These are phyloP conservation scores for Exophiala aquamarina DNA, from an alignment of 2,329 filamentous ascomycete genomes.

Conservation along the genomic window DNA sequence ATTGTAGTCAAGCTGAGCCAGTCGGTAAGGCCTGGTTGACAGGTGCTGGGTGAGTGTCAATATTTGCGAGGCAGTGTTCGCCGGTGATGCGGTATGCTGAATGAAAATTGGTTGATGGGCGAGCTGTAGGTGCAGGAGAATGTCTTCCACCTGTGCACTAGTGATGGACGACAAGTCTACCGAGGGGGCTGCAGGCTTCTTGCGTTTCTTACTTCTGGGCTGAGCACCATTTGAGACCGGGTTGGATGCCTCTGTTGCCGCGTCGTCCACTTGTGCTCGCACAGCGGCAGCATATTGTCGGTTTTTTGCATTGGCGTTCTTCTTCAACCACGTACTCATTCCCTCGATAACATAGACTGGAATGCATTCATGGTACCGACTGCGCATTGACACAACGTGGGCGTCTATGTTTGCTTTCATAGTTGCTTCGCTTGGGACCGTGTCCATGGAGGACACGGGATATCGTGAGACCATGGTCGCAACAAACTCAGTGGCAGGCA, in stretches of 20 bases:
- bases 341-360: conserved; percentile 74
- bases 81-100: conserved; percentile 62
- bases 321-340: conserved; percentile 64
- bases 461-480: conserved; percentile 19
- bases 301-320: conserved; percentile 67
- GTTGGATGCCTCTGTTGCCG: conserved; percentile 28
- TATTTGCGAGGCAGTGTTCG: conserved; percentile 73
- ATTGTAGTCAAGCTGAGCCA: conserved; percentile 47
- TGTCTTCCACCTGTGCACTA: conserved; percentile 69
- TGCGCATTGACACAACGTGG: conserved; percentile 59
- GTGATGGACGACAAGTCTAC: conserved; percentile 52
- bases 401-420: conserved; percentile 55
- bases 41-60: conserved; percentile 75
- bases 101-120: conserved; percentile 62
- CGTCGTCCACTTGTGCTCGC: conserved; percentile 46
- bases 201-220: conserved; percentile 29
- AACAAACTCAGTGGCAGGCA: conserved; percentile 67
- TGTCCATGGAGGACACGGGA: conserved; percentile 45
- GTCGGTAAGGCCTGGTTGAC: conserved; percentile 70
- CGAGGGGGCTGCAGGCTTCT: conserved; percentile 44
- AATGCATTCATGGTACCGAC: conserved; percentile 52
- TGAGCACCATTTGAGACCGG: conserved; percentile 2
- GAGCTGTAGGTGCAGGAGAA: conserved; percentile 69
- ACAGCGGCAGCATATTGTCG: conserved; percentile 67
- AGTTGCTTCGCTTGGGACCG: conserved; percentile 4